phyloP scores from a whole-genome alignment of 106 monocot genomes.

The Apostasia shenzhenica region DNA sequence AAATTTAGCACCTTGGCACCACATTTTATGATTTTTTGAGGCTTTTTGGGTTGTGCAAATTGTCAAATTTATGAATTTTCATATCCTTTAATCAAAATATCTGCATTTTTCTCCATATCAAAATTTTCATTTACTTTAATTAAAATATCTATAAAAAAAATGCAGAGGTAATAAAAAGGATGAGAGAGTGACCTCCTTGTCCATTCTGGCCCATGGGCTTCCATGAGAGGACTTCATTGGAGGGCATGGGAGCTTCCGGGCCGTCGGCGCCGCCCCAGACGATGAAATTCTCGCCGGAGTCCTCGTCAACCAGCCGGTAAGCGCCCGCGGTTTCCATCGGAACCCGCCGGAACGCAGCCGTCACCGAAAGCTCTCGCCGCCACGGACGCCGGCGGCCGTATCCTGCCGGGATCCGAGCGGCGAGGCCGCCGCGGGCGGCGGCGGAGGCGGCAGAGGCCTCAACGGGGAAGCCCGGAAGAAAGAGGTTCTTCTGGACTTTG shows the following conservation, averaged over 20 bases:
- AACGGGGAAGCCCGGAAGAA: no score
- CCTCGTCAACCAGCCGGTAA: conserved; percentile 59
- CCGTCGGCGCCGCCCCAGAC: conserved; percentile 74
- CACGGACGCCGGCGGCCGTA: not conserved
- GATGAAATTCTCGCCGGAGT: conserved; percentile 65
- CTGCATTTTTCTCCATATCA: no score
- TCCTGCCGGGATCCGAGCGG: not conserved
- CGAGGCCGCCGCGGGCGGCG: no score
- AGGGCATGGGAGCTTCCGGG: conserved; percentile 28
- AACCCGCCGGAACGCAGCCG: conserved; percentile 24
- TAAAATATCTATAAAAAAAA: not conserved
- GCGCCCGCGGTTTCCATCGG: conserved; percentile 73
- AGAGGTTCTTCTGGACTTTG: no score
- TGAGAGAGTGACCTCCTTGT: not conserved
- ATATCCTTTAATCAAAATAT: no score
- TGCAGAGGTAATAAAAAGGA: not conserved
- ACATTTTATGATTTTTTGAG: no score
- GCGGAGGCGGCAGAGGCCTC: no score
- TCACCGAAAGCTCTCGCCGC: not conserved
- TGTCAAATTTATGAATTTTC: no score
- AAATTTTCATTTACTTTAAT: no score
- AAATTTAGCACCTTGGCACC: no score
- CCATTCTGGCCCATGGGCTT: conserved; percentile 13
- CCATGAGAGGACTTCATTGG: conserved; percentile 44
- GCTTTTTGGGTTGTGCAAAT: no score